Base-by-base conservation (phyloP, 2,329 filamentous ascomycete species). In the Stemphylium beticola region DNA sequence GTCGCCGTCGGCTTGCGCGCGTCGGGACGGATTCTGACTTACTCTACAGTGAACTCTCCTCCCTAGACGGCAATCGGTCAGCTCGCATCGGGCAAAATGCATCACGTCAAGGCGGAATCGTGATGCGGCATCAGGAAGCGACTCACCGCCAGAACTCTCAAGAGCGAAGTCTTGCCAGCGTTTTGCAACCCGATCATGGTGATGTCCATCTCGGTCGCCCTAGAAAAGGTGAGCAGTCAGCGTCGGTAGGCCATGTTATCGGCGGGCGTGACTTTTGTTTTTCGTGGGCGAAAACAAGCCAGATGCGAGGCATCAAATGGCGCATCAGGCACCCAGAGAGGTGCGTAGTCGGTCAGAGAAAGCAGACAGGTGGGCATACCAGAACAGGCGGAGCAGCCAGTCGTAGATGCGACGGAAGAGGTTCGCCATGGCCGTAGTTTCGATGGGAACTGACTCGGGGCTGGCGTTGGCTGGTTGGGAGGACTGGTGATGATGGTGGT, bases 141-240 rank as follows among this genome's bases (percentile, higher is more conserved):
- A 79, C 93, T 85, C 87, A 99, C 95, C 82, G 93, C 93, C 69
- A 99, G 84, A 69, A 98, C 93, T 68, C 93, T 86, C 76, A 99
- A 82, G 72, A 99, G 79, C 59, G 93, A 98, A 34, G 95, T 98
- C 81, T 99, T 99, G 72, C 95, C 95, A 55, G 95, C 95, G 80
- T 98, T 98, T 76, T 99, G 95, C 74, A 99, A 81, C 20, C 95
- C 95, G 76, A 99, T 93, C 89, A 99, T 96, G 67, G 95, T 98
- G 75, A 99, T 93, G 79, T 99, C 95, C 93, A 99, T 97, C 82
- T 99, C 95, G 65, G 93, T 96, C 66, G 93, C 92, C 95, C 93
- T 97, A 58, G 24, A 64, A 47, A 59, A 53, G 48, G 56, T 53
- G 45, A 53, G 32, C 38, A 53, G 55, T 69, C 60, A 71, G 71